phyloP scores from a whole-genome alignment of 2,329 filamentous ascomycete genomes.

The Sporothrix globosa region DNA sequence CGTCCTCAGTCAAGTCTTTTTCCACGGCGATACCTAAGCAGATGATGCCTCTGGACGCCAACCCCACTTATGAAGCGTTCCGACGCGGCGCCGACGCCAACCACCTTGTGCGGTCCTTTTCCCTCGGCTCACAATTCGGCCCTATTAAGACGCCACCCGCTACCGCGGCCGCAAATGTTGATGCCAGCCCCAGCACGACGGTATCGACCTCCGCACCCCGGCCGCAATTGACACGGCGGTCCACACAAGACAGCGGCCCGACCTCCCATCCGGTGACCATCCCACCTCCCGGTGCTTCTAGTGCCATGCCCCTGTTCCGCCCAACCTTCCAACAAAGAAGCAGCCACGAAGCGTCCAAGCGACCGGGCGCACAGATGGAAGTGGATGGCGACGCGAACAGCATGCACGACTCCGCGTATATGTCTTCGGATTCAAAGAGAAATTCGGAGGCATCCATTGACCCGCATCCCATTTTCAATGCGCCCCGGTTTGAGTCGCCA shows the following conservation, averaged over 20 bases:
- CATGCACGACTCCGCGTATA: slow-evolving; percentile 58
- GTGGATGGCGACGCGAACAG: slow-evolving; percentile 52
- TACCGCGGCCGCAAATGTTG: not conserved
- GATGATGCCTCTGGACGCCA: slow-evolving; percentile 68
- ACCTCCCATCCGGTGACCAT: slow-evolving; percentile 43
- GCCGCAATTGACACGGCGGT: slow-evolving; percentile 43
- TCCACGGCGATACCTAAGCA: slow-evolving; percentile 69
- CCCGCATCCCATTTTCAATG: slow-evolving; percentile 46
- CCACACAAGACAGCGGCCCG: slow-evolving; percentile 54
- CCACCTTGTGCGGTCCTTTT: slow-evolving; percentile 52
- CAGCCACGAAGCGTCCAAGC: not conserved
- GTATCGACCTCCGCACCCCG: slow-evolving; percentile 2
- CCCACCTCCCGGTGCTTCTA: not conserved
- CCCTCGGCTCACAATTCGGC: slow-evolving; percentile 49
- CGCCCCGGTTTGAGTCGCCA: slow-evolving; percentile 55
- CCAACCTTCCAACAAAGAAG: slow-evolving; percentile 7
- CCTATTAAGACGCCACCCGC: slow-evolving; percentile 15
- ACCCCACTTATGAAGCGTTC: slow-evolving; percentile 82
- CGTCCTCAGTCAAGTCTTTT: slow-evolving; percentile 70
- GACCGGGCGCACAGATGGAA: slow-evolving; percentile 46
- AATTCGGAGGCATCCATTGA: slow-evolving; percentile 55
- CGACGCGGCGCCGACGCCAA: slow-evolving; percentile 71
- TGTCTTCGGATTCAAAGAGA: slow-evolving; percentile 58
- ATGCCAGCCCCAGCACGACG: not conserved
- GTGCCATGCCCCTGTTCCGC: slow-evolving; percentile 4